phyloP scores from a whole-genome alignment of 2,329 filamentous ascomycete species.

The Phaeomoniella chlamydospora region DNA sequence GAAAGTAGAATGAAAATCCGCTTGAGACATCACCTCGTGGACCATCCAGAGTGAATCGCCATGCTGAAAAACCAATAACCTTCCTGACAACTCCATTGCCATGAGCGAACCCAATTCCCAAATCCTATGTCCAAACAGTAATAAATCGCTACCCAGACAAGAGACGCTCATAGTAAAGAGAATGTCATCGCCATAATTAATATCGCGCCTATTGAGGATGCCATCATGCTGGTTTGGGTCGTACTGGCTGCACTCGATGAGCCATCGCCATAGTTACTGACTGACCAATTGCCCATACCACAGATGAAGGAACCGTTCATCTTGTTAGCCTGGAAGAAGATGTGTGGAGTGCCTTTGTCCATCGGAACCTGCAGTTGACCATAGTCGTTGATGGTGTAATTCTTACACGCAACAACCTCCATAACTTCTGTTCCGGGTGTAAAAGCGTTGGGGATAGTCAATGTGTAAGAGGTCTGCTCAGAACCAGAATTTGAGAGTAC shows the following conservation, averaged over 20 bases:
- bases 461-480: slow-evolving; percentile 13
- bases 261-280: neutral
- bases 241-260: neutral
- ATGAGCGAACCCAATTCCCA: no score
- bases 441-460: slow-evolving; percentile 15
- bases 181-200: neutral
- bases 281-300: slow-evolving; percentile 5
- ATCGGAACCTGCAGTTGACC: slow-evolving; percentile 15
- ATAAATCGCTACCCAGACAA: neutral
- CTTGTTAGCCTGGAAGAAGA: slow-evolving; percentile 14
- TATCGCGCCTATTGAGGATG: neutral
- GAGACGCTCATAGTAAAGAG: neutral
- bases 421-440: slow-evolving; percentile 12
- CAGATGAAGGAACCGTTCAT: slow-evolving; percentile 19
- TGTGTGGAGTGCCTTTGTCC: slow-evolving; percentile 16
- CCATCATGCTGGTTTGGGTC: neutral
- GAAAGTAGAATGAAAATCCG: neutral
- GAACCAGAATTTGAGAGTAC: slow-evolving; percentile 27
- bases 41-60: neutral
- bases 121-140: no score
- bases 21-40: neutral
- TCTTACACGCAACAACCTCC: slow-evolving; percentile 15
- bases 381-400: slow-evolving; percentile 12
- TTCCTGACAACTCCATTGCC: no score
- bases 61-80: neutral